These are phyloP conservation scores for Ascocoryne sarcoides DNA, from an alignment of 2,329 filamentous ascomycete genomes.

Conservation along the genomic window DNA sequence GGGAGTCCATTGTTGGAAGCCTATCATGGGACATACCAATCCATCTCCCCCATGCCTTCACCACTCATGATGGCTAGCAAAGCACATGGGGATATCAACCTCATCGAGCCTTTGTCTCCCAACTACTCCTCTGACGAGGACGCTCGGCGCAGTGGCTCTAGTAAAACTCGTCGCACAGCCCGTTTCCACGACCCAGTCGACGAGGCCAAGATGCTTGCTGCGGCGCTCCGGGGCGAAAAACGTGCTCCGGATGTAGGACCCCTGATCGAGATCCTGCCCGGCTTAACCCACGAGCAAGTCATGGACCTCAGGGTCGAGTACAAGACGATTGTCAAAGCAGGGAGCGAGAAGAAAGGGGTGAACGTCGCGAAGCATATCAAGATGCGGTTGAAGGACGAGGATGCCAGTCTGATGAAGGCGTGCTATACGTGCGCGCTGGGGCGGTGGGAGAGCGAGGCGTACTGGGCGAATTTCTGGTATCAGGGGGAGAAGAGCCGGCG, in stretches of 20 bases:
- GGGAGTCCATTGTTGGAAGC: constrained; percentile 82
- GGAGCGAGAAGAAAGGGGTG: constrained; percentile 63
- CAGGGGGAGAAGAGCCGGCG: constrained; percentile 76
- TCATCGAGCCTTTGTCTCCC: constrained; percentile 44
- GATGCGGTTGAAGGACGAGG: constrained; percentile 61
- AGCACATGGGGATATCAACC: constrained; percentile 35
- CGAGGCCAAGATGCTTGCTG: constrained; percentile 68
- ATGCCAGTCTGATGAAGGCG: constrained; percentile 75
- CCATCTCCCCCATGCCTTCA: constrained; percentile 88
- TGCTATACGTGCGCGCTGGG: constrained; percentile 86
- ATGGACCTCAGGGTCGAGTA: constrained; percentile 81
- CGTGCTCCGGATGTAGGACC: constrained; percentile 56
- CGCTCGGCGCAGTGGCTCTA: constrained; percentile 34
- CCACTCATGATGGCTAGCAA: constrained; percentile 52
- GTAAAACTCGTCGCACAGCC: constrained; percentile 42
- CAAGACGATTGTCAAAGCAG: constrained; percentile 79
- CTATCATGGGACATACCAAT: constrained; percentile 90
- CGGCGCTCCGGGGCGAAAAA: constrained; percentile 54
- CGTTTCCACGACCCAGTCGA: constrained; percentile 79
- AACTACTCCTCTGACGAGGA: constrained; percentile 39
- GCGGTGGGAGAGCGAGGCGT: constrained; percentile 84
- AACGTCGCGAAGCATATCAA: constrained; percentile 84
- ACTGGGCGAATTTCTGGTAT: constrained; percentile 99
- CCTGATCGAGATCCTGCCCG: constrained; percentile 76
- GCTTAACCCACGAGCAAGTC: constrained; percentile 78